phyloP scores from a whole-genome alignment of 1,139 yeast species.

The Sugiyamaella grinbergsii region DNA sequence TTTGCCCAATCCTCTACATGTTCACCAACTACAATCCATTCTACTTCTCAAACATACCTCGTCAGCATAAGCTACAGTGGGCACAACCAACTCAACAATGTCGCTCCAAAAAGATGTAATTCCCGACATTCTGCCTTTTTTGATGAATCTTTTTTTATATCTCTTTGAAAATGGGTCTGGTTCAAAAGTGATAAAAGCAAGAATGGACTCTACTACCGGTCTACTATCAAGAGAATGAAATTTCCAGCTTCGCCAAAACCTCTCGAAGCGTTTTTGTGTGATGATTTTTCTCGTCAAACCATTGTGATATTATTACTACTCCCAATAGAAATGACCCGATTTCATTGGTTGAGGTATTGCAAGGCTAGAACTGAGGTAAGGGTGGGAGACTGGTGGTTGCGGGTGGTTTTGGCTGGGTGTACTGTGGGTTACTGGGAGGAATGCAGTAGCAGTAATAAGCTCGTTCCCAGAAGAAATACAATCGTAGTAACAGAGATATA shows the following conservation, averaged over 20 bases:
- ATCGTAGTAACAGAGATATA: too few species aligned
- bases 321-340: conserved; percentile 15
- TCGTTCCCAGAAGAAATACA: too few species aligned
- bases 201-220: neutral
- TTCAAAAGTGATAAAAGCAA: neutral
- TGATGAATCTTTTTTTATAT: conserved; percentile 9
- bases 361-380: too few species aligned
- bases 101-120: conserved; percentile 58
- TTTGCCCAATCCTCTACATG: neutral
- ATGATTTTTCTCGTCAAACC: conserved; percentile 17
- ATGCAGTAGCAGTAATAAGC: too few species aligned
- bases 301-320: conserved; percentile 14
- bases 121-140: conserved; percentile 59
- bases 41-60: conserved; percentile 43
- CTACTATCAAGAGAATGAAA: conserved; percentile 9
- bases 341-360: conserved; percentile 13
- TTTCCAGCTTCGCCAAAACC: conserved; percentile 17
- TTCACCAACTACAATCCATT: neutral
- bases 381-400: too few species aligned
- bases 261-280: conserved; percentile 8
- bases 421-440: too few species aligned
- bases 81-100: conserved; percentile 77
- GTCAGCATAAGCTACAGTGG: conserved; percentile 85
- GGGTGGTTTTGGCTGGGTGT: too few species aligned
- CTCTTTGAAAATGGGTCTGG: neutral